Base-by-base conservation (phyloP, 371 early-diverging fungal species). In the Actinomortierella ambigua region DNA sequence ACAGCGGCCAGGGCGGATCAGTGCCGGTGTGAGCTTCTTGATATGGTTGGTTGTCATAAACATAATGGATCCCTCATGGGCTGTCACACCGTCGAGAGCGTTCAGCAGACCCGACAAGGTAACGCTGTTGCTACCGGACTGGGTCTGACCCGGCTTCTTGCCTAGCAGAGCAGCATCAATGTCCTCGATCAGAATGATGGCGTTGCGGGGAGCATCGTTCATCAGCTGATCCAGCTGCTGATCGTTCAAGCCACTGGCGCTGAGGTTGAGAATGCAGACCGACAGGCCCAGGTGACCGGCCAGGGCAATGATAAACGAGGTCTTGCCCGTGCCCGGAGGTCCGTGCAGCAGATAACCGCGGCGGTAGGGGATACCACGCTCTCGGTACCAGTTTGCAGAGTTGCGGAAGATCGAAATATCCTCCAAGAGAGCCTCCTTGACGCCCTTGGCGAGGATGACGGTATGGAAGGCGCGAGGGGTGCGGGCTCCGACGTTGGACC, bases 41-140 rank as follows among this genome's bases (percentile, higher is more conserved):
- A 90, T 85, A 66, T 91, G 90, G 79, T 95, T 94, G 3, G 92
- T 91, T 3, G 96, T 95, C 95, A 96, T 95, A 57, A 92, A 85
- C 59, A 90, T 84, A 24, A 90, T 79, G 28, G 83, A 82, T 9
- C 91, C 90, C 51, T 92, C 90, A 46, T 84, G 83, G 8, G 90
- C 80, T 34, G 88, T 89, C 73, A 93, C 88, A 15, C 95, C 95
- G 76, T 95, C 95, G 11, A 93, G 77, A 52, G 90, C 90, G 62
- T 90, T 90, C 49, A 95, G 77, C 43, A 95, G 83, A 24, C 90
- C 90, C 9, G 90, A 83, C 66, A 95, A 85, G 15, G 92, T 90
- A 20, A 67, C 66, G 34, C 64, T 66, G 56, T 76, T 69, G 46
- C 58, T 50, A 39, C 76, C 73, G 6, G 34, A 47, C 50, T 70